Base-by-base conservation (phyloP, 768 basidiomycete species). In the Russula ochroleuca region DNA sequence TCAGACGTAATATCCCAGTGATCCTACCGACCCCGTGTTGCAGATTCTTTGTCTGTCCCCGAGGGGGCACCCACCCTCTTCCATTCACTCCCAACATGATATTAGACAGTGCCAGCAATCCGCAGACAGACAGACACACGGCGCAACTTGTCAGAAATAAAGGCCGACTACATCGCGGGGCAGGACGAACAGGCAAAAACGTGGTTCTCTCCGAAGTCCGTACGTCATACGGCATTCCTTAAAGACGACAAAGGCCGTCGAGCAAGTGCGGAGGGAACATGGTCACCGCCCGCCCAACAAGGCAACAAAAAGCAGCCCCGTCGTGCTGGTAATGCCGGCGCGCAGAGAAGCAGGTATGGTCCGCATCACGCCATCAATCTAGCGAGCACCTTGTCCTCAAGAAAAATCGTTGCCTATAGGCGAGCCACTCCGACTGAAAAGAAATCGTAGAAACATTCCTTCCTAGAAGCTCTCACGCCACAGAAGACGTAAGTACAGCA, bases 401-500 rank as follows among this genome's bases (percentile, higher is more conserved):
- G 57, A 57, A 41, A 28, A 59, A 33, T 54, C 17, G 37, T 38
- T 33, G 21, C 15, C 31, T 13, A 53, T 21, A 45, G 45, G 21
- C n/a, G 51, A 52, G 35, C 35, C 58, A 33, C n/a, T 47, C 57
- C 37, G 45, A 49, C 38, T 45, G 21, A 47, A 28, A 28, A 21
- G 45, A 45, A 31, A 31, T n/a, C 23, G 40, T 8, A 31, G 5
- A 33, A 15, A 31, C 10, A 37, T 64, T 64, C 63, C 45, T 59
- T 59, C 45, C 52, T 64, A 48, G 63, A 48, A 55, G 45, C 58
- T 55, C 63, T 59, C 63, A 64, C 58, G 63, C 63, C 63, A 64
- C 52, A 40, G 21, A 55, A 55, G 28, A 64, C 63, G 63, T 64
- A 64, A 64, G 47, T 59, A 58, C 57, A 25, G 52, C 37, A 59